Percentiles rank a stretch among this genome's conserved stretches.
These are phyloP conservation scores for Colletotrichum sp. DNA, from an alignment of 2,329 filamentous ascomycete genomes.

Conservation along the genomic window DNA sequence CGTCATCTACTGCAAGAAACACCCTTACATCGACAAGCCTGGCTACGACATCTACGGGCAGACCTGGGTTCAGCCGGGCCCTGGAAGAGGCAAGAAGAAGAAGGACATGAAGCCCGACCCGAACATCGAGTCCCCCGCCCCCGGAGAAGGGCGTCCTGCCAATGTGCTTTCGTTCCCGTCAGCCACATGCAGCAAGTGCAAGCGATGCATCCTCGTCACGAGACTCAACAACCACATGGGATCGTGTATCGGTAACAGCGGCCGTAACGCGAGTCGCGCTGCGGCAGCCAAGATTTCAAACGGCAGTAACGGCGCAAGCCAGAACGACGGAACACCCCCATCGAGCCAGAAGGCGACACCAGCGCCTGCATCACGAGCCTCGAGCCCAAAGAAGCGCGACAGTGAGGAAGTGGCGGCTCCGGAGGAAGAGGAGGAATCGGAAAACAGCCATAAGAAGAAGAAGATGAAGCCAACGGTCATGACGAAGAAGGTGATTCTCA, in stretches of 20 bases:
- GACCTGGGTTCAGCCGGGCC: slow-evolving; percentile 75
- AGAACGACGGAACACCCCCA: slow-evolving; percentile 63
- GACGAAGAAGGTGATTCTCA: slow-evolving; percentile 62
- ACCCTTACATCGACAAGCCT: slow-evolving; percentile 77
- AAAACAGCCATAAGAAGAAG: slow-evolving; percentile 62
- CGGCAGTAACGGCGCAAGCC: slow-evolving; percentile 52
- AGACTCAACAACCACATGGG: slow-evolving; percentile 73
- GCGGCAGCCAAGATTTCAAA: slow-evolving; percentile 69
- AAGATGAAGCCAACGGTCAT: slow-evolving; percentile 53
- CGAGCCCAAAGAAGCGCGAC: slow-evolving; percentile 63
- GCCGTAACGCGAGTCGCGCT: slow-evolving; percentile 65
- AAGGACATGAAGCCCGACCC: slow-evolving; percentile 71
- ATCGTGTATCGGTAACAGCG: slow-evolving; percentile 70
- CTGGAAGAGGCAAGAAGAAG: slow-evolving; percentile 78
- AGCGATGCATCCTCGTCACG: slow-evolving; percentile 68
- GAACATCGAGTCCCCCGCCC: slow-evolving; percentile 50
- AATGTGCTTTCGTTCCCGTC: slow-evolving; percentile 70
- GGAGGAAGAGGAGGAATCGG: slow-evolving; percentile 58
- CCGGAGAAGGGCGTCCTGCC: slow-evolving; percentile 58
- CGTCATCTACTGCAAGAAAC: slow-evolving; percentile 78
- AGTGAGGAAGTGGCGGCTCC: slow-evolving; percentile 51
- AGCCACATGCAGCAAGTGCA: slow-evolving; percentile 71
- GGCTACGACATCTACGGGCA: slow-evolving; percentile 85
- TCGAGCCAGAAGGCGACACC: slow-evolving; percentile 69
- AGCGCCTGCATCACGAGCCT: slow-evolving; percentile 55